These are phyloP conservation scores for Pichia cabralensis DNA, from an alignment of 805 yeast species.

Conservation along the genomic window DNA sequence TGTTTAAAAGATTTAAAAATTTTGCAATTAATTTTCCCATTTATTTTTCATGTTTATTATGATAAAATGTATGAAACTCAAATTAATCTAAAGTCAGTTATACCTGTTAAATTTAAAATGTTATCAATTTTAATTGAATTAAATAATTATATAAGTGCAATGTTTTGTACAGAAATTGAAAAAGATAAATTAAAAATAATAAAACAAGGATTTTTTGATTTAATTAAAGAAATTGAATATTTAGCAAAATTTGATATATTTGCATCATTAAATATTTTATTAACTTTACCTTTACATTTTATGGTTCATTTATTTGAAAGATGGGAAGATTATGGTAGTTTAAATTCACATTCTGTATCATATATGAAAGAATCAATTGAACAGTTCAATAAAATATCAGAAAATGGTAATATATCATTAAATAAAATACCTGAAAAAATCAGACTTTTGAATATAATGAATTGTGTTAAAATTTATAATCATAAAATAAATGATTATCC, in stretches of 20 bases:
- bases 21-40: slow-evolving; percentile 1
- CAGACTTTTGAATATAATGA: background rate
- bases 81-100: too few species aligned
- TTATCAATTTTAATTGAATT: slow-evolving; percentile 1
- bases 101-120: background rate
- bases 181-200: background rate
- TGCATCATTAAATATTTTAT: background rate
- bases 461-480: slow-evolving; percentile 4
- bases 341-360: background rate
- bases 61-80: background rate
- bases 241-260: background rate
- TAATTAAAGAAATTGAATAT: slow-evolving; percentile 1
- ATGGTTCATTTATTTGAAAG: slow-evolving; percentile 1
- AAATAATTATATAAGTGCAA: slow-evolving; percentile 1
- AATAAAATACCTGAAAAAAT: background rate
- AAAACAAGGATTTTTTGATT: background rate
- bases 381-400: background rate
- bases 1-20: background rate
- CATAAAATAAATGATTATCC: background rate
- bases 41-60: background rate
- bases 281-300: slow-evolving; percentile 1
- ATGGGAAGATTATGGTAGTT: slow-evolving; percentile 6
- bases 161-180: slow-evolving; percentile 2
- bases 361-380: slow-evolving; percentile 1
- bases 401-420: background rate